Base-by-base conservation (phyloP, 164 flowering plant species). In the Tetrastigma voinierianum region DNA sequence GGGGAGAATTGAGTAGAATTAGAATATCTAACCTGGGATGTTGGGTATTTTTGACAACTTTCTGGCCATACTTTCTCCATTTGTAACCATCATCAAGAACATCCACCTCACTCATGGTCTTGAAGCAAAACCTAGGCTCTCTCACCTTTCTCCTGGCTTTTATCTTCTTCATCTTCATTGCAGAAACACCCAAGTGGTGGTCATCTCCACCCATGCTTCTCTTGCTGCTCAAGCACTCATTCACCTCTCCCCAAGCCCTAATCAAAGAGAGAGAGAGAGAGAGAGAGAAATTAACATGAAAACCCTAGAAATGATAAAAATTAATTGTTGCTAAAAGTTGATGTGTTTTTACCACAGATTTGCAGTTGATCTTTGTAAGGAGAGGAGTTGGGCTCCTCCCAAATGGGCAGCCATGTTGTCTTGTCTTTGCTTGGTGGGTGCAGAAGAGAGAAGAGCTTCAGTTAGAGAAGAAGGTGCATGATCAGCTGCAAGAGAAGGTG, bases 121-220 rank as follows among this genome's bases (percentile, higher is more conserved):
- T 87, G 92, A 93, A 93, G 78, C 95, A 85, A 78, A 93, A 93
- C 70, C 98, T 84, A 9, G 96, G 98, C 63, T 93, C 98, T 68
- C 98, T 89, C 43, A 90, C 84, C 70, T 93, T 93, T 70, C 90
- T 89, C 57, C 98, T 87, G 52, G 73, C 61, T 48, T 87, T 89
- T 15, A 83, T 81, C 80, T 87, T 90, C 88, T 93, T 93, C 95
- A 90, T 85, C 80, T 89, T 90, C 83, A 90, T 68, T 7, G 90
- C 59, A 6, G 86, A 67, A 46, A 86, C 81, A 32, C 84, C 89
- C 11, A 88, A 56, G 65, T 73, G 72, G 60, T 78, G 61, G 56
- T 67, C 57, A 55, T 55, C 25, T 45, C 71, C 76, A 47, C 40
- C 56, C 49, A 13, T 45, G 46, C 63, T 80, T 62, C 61, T 80